These are phyloP conservation scores for Pseudogymnoascus sp. DNA, from an alignment of 2,329 filamentous ascomycete genomes.

Conservation along the genomic window DNA sequence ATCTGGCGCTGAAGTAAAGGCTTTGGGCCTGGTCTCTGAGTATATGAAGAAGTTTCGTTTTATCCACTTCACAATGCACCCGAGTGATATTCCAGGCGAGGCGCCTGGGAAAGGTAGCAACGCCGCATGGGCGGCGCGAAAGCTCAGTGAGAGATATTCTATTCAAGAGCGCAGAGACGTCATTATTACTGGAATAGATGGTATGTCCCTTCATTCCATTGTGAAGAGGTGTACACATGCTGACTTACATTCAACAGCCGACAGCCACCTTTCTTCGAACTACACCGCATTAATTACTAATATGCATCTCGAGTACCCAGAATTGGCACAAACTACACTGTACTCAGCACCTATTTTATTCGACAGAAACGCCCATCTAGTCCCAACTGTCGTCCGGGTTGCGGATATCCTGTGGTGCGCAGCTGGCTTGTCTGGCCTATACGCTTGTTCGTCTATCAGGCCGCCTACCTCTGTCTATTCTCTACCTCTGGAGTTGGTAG, in stretches of 20 bases:
- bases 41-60: slow-evolving; percentile 58
- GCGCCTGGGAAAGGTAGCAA: slow-evolving; percentile 70
- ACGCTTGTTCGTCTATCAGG: slow-evolving; percentile 53
- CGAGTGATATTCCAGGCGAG: slow-evolving; percentile 56
- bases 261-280: slow-evolving; percentile 60
- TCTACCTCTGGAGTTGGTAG: slow-evolving; percentile 56
- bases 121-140: slow-evolving; percentile 60
- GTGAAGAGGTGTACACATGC: not conserved
- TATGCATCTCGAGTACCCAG: slow-evolving; percentile 52
- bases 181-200: slow-evolving; percentile 64
- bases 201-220: slow-evolving; percentile 37
- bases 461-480: slow-evolving; percentile 71
- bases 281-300: slow-evolving; percentile 59
- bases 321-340: slow-evolving; percentile 53
- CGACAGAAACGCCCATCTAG: slow-evolving; percentile 62
- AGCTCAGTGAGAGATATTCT: slow-evolving; percentile 54
- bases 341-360: slow-evolving; percentile 67
- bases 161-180: slow-evolving; percentile 48
- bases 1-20: slow-evolving; percentile 51
- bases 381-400: slow-evolving; percentile 60
- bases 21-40: slow-evolving; percentile 50
- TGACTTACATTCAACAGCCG: slow-evolving; percentile 39
- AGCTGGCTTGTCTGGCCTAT: slow-evolving; percentile 61
- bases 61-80: slow-evolving; percentile 61
- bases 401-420: slow-evolving; percentile 66